Evolutionary conservation across 805 yeast genomes (phyloP).

Genomic region (Suhomyces kilbournensis): DNA sequence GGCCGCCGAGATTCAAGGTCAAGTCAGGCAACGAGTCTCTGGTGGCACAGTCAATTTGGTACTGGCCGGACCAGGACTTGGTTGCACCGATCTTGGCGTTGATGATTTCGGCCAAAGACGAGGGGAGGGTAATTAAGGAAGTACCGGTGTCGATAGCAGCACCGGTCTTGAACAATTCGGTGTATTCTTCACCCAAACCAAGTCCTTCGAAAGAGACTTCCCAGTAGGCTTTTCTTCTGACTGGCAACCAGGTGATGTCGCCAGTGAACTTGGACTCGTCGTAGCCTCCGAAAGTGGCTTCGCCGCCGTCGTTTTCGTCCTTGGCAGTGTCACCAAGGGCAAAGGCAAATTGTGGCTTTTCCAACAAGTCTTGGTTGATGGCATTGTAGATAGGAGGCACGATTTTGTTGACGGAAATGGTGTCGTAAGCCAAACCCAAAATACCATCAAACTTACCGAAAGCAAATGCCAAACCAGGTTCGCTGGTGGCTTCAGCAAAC

Average conservation of each 20-base stretch:
- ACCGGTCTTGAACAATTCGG: slow-evolving; percentile 77
- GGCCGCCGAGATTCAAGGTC: slow-evolving; percentile 84
- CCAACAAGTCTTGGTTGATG: slow-evolving; percentile 73
- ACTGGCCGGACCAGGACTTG: slow-evolving; percentile 97
- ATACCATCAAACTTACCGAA: slow-evolving; percentile 99
- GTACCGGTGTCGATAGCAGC: slow-evolving; percentile 99
- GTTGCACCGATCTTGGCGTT: slow-evolving; percentile 96
- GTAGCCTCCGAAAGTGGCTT: slow-evolving; percentile 93
- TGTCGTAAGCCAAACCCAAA: slow-evolving; percentile 88
- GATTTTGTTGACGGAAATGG: slow-evolving; percentile 83
- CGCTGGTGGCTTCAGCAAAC: slow-evolving; percentile 95
- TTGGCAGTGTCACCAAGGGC: slow-evolving; percentile 77
- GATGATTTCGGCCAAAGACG: slow-evolving; percentile 91
- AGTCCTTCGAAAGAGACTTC: slow-evolving; percentile 92
- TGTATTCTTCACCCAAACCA: slow-evolving; percentile 89
- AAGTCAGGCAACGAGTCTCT: slow-evolving; percentile 87
- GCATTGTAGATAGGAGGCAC: slow-evolving; percentile 96
- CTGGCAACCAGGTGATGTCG: slow-evolving; percentile 91
- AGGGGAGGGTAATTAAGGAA: slow-evolving; percentile 90
- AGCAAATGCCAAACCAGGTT: slow-evolving; percentile 97
- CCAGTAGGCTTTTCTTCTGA: slow-evolving; percentile 99
- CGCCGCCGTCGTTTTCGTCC: slow-evolving; percentile 74
- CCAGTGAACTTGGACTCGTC: slow-evolving; percentile 77
- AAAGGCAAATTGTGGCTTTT: slow-evolving; percentile 83
- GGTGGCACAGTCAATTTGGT: slow-evolving; percentile 82